Evolutionary conservation across 1,139 yeast species (phyloP).

Genomic region (Candida labiduridarum): DNA sequence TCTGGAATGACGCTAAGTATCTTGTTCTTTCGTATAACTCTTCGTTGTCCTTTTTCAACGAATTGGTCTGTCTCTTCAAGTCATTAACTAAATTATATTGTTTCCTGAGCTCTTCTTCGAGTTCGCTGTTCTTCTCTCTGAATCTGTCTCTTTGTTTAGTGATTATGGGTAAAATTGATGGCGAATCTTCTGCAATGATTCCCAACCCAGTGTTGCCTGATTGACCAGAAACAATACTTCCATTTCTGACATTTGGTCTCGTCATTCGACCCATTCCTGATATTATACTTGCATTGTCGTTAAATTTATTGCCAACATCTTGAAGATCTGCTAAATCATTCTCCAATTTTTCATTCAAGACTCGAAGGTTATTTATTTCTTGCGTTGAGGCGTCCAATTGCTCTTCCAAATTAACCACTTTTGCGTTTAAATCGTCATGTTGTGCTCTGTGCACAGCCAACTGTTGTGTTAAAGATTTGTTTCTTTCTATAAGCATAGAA

Average conservation of each 20-base stretch:
- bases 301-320: constrained; percentile 42
- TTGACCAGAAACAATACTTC: constrained; percentile 46
- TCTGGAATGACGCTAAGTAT: constrained; percentile 59
- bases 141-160: constrained; percentile 95
- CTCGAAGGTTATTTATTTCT: constrained; percentile 37
- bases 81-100: constrained; percentile 57
- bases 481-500: constrained; percentile 56
- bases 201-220: constrained; percentile 28
- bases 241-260: constrained; percentile 29
- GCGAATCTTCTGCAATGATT: constrained; percentile 29
- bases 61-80: constrained; percentile 63
- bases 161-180: constrained; percentile 77
- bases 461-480: constrained; percentile 62
- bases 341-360: constrained; percentile 65
- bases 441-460: constrained; percentile 58
- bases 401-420: constrained; percentile 43
- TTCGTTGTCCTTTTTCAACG: constrained; percentile 71
- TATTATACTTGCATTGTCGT: constrained; percentile 70
- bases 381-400: constrained; percentile 36
- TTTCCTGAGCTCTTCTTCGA: constrained; percentile 78
- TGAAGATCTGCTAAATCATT: constrained; percentile 63
- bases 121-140: constrained; percentile 74
- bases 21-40: constrained; percentile 82
- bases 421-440: constrained; percentile 41
- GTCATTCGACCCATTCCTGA: constrained; percentile 59